Conservation (phyloP, 2,329 filamentous ascomycete species). For the Fusarium sp. region DNA sequence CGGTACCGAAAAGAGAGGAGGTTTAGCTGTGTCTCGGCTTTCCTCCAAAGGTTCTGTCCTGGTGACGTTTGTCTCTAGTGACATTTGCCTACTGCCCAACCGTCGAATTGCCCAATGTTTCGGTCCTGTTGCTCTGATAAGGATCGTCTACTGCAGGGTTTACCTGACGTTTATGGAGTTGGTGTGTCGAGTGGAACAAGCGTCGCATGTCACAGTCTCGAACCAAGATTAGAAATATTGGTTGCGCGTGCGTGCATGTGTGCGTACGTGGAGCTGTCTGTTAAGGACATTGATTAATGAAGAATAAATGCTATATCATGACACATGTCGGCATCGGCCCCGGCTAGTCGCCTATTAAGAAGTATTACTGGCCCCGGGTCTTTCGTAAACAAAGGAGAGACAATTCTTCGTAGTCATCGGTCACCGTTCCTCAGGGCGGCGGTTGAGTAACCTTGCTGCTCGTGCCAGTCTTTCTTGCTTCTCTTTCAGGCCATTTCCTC, state of each 20-base stretch:
- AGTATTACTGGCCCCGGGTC: constrained; percentile 37
- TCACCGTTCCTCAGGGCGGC: constrained; percentile 37
- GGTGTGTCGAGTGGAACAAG: constrained; percentile 7
- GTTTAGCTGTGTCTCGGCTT: constrained; percentile 11
- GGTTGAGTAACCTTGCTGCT: constrained; percentile 57
- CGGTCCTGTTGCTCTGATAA: background rate
- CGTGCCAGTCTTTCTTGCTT: constrained; percentile 59
- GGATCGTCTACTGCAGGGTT: background rate
- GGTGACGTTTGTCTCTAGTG: constrained; percentile 14
- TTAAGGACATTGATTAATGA: constrained; percentile 49
- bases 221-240: constrained; percentile 28
- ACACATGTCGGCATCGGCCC: constrained; percentile 49
- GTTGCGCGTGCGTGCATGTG: constrained; percentile 25
- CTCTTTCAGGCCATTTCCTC: constrained; percentile 51
- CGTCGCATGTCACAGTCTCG: constrained; percentile 20
- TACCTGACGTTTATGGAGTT: constrained; percentile 6
- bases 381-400: constrained; percentile 31
- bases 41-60: constrained; percentile 4
- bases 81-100: constrained; percentile 5
- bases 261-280: constrained; percentile 32
- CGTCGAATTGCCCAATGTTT: background rate
- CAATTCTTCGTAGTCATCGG: constrained; percentile 6
- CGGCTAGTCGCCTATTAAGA: constrained; percentile 44
- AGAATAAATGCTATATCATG: constrained; percentile 52
- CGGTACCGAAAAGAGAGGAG: constrained; percentile 12